These are phyloP conservation scores for Porodaedalea pini DNA, from an alignment of 1,284 basidiomycete genomes.

Conservation along the genomic window DNA sequence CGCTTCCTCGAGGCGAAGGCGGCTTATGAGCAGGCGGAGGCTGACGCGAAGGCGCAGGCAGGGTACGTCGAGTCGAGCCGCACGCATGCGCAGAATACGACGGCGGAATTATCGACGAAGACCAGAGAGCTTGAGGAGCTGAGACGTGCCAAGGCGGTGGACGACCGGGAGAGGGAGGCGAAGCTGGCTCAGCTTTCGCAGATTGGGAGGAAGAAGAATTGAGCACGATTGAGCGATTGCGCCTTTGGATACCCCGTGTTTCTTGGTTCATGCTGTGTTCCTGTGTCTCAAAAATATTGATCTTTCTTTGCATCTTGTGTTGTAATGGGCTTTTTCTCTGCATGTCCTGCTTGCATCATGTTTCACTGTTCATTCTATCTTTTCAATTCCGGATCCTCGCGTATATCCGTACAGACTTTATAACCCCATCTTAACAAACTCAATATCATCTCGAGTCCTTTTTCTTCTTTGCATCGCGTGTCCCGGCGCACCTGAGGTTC, in stretches of 20 bases:
- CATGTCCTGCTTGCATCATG: not conserved
- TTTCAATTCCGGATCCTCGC: not conserved
- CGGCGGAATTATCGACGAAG: conserved; percentile 29
- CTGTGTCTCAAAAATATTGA: not conserved
- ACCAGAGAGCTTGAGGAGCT: conserved; percentile 39
- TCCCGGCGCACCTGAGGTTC: too few relatives aligned
- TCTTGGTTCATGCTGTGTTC: not conserved
- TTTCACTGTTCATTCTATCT: not conserved
- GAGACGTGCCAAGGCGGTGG: conserved; percentile 38
- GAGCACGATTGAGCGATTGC: not conserved
- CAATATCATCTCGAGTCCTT: too few relatives aligned
- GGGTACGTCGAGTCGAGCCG: conserved; percentile 24
- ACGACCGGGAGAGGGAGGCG: conserved; percentile 40
- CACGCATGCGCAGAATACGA: conserved; percentile 25
- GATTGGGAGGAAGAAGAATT: conserved; percentile 2
- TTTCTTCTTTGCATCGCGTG: too few relatives aligned
- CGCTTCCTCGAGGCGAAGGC: conserved; percentile 23
- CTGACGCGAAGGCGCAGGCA: conserved; percentile 22
- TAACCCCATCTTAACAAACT: too few relatives aligned
- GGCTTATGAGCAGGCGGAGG: conserved; percentile 20
- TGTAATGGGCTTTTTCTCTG: not conserved
- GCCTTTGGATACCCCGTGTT: not conserved
- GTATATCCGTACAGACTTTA: too few relatives aligned
- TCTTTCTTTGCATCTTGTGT: not conserved
- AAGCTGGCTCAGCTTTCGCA: conserved; percentile 24